Evolutionary conservation across 768 basidiomycete genomes (phyloP), one percentile per base, ranked within the genome.

Genomic region (Termitomyces sp.): DNA sequence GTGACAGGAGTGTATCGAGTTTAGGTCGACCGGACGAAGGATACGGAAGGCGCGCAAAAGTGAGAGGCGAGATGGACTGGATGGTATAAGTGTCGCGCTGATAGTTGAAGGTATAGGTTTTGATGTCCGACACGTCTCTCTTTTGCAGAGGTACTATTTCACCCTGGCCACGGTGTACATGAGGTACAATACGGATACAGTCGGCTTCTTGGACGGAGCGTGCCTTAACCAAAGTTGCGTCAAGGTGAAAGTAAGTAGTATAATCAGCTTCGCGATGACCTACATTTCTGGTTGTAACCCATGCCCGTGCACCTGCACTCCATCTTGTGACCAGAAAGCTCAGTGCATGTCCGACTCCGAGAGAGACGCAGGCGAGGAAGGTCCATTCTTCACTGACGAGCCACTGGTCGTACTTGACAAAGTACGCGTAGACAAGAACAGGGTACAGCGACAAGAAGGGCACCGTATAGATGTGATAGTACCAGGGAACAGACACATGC

Each of bases 331-430:
- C 77, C 44, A 99, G 76, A 72, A 94, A 99, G 66, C 91, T 94
- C 55, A 99, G 79, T 3, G 94, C 93, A 69, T 98, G 97, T 2
- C 89, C 84, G 6, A 83, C 88, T 21, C 90, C 90, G 8, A 99
- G 81, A 3, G 84, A 73, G 14, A 95, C 88, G 61, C 89, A 94
- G 37, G 89, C 91, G 21, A 98, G 81, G 68, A 98, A 99, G 0
- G 97, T 96, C 95, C 95, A 98, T 69, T 98, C 96, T 72, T 96
- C 94, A 56, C 90, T 91, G 66, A 86, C 81, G 54, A 98, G 75
- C 89, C 91, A 97, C 59, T 86, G 75, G 64, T 96, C 91, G 70
- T 98, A 97, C 70, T 82, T 87, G 72, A 94, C 70, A 64, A 88
- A 91, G 77, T 98, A 98, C 21, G 94, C 88, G 70, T 96, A 97